These are phyloP conservation scores for Yarrowia osloensis DNA, from an alignment of 805 yeast genomes.

Conservation along the genomic window DNA sequence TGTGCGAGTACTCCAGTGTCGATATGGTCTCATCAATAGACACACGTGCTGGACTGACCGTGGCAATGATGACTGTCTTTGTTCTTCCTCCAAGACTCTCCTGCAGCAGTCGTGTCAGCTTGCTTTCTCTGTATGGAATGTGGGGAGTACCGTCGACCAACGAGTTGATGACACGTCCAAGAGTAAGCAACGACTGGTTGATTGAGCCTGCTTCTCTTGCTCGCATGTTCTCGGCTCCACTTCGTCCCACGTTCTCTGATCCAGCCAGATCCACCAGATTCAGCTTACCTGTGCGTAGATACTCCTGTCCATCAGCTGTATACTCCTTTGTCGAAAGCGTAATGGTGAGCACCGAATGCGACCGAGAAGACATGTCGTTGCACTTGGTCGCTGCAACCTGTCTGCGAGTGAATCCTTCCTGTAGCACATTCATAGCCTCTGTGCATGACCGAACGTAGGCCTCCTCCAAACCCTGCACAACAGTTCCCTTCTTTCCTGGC, in stretches of 20 bases:
- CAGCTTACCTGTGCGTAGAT: conserved; percentile 61
- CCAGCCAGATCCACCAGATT: conserved; percentile 93
- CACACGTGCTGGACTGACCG: conserved; percentile 75
- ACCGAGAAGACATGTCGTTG: conserved; percentile 72
- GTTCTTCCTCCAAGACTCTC: conserved; percentile 87
- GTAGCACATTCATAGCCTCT: conserved; percentile 54
- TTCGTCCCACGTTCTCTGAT: conserved; percentile 78
- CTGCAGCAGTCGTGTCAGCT: conserved; percentile 71
- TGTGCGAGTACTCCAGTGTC: conserved; percentile 80
- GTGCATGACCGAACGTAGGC: conserved; percentile 50
- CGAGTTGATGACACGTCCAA: conserved; percentile 83
- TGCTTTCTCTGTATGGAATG: conserved; percentile 82
- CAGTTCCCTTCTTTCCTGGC: conserved; percentile 45
- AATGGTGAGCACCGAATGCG: conserved; percentile 77
- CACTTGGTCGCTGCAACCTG: conserved; percentile 75
- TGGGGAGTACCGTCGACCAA: conserved; percentile 62
- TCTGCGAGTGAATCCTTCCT: conserved; percentile 60
- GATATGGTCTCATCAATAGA: conserved; percentile 82
- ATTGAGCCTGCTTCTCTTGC: conserved; percentile 92
- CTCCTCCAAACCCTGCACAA: conserved; percentile 61
- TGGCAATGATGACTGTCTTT: conserved; percentile 80
- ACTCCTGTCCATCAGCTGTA: conserved; percentile 53
- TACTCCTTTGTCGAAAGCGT: conserved; percentile 57
- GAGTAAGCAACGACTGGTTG: conserved; percentile 79
- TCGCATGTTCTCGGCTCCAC: conserved; percentile 81